Evolutionary conservation across 2,329 filamentous ascomycete genomes (phyloP), one percentile per base, ranked within the genome.

Genomic region (Penicillium sp.): DNA sequence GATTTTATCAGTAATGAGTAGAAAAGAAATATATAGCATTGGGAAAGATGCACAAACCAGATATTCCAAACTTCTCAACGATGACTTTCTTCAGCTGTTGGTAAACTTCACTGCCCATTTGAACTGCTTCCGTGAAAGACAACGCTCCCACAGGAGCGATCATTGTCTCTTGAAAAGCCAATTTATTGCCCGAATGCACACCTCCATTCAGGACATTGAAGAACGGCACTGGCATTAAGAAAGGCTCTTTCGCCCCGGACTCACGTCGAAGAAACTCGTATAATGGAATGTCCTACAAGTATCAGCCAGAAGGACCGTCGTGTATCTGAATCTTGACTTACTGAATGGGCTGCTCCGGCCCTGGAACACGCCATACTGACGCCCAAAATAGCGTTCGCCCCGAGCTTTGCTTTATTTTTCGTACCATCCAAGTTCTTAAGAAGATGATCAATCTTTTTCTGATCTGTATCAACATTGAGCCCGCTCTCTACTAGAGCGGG

Each of bases 151-250:
- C 15, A 12, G 40, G 40, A 4, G 40, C 40, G 8, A 42, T 42
- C 40, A 42, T 20, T 11, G 22, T 42, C 40, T 42, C 40, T 9
- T 42, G 40, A 23, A 42, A 42, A 6, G 18, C 40, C n/a, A 84
- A 72, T 3, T 57, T 55, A 48, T 74, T 74, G 14, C 71, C 71
- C 1, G 70, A 72, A 56, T 74, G 72, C 20, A 68, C 66, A 8
- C 72, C 72, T 65, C 82, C 82, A 71, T 85, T 85, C 51, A 85
- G 75, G 49, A 84, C 81, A 69, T 84, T 84, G 75, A 80, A 78
- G 71, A 81, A 85, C 26, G 82, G 82, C 43, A 84, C 81, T 40
- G 82, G 82, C 44, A 85, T 73, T 42, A 84, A 75, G 22, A 33
- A 33, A 33, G 15, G 31, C 15, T n/a, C n/a, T 33, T 33, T 6